Percentiles rank a stretch among this genome's conserved stretches.
phyloP scores from a whole-genome alignment of 495 filamentous ascomycete species.

The Hamigera avellanea region DNA sequence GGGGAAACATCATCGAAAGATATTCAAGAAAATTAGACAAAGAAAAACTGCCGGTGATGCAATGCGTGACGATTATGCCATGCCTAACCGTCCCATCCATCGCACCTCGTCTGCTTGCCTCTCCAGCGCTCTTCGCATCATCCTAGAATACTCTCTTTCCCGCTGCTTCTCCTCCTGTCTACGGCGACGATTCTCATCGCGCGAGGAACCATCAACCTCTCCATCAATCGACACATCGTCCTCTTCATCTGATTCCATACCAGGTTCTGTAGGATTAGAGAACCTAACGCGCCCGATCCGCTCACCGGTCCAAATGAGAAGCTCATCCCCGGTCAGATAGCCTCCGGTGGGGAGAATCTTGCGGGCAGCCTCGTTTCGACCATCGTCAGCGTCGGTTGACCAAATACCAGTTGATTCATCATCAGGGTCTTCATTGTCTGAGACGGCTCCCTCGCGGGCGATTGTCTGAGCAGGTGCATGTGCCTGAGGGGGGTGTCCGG shows the following conservation, averaged over 20 bases:
- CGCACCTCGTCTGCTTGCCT: constrained; percentile 74
- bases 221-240: constrained; percentile 24
- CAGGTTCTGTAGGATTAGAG: constrained; percentile 34
- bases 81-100: constrained; percentile 59
- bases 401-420: not conserved
- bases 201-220: constrained; percentile 25
- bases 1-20: too few relatives aligned
- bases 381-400: constrained; percentile 5
- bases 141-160: constrained; percentile 49
- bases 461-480: not conserved
- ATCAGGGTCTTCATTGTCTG: not conserved
- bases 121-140: constrained; percentile 65
- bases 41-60: too few relatives aligned
- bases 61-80: constrained; percentile 13
- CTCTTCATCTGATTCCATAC: constrained; percentile 30
- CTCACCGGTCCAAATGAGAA: constrained; percentile 74
- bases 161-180: constrained; percentile 23
- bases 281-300: constrained; percentile 61
- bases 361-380: constrained; percentile 46
- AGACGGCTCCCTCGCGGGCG: not conserved
- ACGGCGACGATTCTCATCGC: constrained; percentile 28
- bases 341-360: constrained; percentile 56
- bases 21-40: too few relatives aligned
- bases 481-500: not conserved
- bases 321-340: constrained; percentile 42